A percentile compares a stretch with the other conserved stretches of the same genome.
phyloP scores from a whole-genome alignment of 176 grass and related monocot species.

The Tuctoria greenei region DNA sequence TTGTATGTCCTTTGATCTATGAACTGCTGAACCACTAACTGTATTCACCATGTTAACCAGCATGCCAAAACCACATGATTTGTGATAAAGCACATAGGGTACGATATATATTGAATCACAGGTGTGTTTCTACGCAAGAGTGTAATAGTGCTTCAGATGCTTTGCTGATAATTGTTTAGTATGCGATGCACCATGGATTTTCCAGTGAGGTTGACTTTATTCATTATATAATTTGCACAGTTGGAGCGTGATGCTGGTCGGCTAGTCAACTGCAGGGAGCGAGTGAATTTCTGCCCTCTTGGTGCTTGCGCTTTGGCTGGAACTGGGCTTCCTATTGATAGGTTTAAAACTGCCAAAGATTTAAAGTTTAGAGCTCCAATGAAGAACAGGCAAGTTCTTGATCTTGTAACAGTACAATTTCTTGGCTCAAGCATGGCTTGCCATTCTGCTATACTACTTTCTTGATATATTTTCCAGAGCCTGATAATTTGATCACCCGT shows the following conservation, averaged over 20 bases:
- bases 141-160: conserved; percentile 1
- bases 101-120: not conserved
- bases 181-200: conserved; percentile 12
- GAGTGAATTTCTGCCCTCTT: conserved; percentile 89
- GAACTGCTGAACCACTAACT: not conserved
- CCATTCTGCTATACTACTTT: conserved; percentile 18
- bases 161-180: conserved; percentile 3
- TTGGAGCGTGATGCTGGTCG: conserved; percentile 88
- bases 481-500: not conserved
- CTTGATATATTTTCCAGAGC: not conserved
- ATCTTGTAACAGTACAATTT: conserved; percentile 1
- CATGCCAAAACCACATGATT: not conserved
- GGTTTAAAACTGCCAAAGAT: conserved; percentile 79
- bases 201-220: conserved; percentile 6
- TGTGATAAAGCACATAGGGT: not conserved
- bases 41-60: not conserved
- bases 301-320: conserved; percentile 99
- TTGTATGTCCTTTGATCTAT: too few relatives aligned
- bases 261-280: conserved; percentile 80
- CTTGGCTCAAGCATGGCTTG: conserved; percentile 4
- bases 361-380: conserved; percentile 89
- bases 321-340: conserved; percentile 92
- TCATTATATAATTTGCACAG: conserved; percentile 38
- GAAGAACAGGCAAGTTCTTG: conserved; percentile 77
- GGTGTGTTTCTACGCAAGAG: not conserved